These are phyloP conservation scores for Venturiaceae sp. DNA, from an alignment of 2,329 filamentous ascomycete species.

Conservation along the genomic window DNA sequence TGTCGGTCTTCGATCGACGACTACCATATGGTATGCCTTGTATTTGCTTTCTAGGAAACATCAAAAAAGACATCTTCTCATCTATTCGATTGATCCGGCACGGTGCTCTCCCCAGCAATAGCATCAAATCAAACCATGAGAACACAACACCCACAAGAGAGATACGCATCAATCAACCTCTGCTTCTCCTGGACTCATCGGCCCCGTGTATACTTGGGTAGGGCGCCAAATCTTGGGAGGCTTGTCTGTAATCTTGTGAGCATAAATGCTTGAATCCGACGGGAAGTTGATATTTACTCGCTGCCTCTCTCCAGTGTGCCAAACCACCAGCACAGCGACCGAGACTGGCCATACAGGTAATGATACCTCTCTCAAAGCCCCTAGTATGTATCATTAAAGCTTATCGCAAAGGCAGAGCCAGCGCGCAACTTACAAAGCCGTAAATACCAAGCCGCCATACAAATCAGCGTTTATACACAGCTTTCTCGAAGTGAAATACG, in stretches of 20 bases:
- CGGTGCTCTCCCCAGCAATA: too few species aligned
- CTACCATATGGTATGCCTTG: too few species aligned
- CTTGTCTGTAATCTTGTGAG: neutral
- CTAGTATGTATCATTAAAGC: neutral
- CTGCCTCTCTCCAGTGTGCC: neutral
- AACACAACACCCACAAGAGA: too few species aligned
- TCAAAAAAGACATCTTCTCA: too few species aligned
- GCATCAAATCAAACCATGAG: too few species aligned
- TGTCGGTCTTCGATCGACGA: too few species aligned
- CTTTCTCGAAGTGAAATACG: slow-evolving; percentile 26
- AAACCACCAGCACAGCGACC: neutral
- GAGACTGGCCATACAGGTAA: neutral
- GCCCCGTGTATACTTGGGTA: neutral
- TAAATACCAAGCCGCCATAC: slow-evolving; percentile 34
- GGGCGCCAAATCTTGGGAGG: neutral
- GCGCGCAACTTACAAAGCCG: slow-evolving; percentile 23
- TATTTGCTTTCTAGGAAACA: too few species aligned
- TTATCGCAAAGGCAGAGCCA: neutral
- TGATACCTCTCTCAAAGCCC: neutral
- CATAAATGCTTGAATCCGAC: too few species aligned
- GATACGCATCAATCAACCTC: too few species aligned
- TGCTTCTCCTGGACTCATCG: neutral
- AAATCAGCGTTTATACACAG: slow-evolving; percentile 36
- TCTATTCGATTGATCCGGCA: too few species aligned
- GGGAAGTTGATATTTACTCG: neutral